Evolutionary conservation across 805 yeast species (phyloP).

Genomic region (Candida rishiriensis): DNA sequence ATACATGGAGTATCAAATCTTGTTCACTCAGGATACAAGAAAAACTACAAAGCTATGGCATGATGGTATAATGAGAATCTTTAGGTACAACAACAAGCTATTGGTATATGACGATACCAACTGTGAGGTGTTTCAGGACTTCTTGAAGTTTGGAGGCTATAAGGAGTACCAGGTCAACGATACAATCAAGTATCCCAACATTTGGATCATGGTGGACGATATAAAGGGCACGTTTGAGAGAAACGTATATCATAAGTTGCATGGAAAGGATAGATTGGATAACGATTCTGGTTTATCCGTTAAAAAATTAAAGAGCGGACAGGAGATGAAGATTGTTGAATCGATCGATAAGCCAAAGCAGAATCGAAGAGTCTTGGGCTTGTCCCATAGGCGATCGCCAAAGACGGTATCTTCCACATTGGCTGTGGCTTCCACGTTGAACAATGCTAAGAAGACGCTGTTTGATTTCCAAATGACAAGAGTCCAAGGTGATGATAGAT

Average conservation of each 20-base stretch:
- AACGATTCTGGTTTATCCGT: not conserved
- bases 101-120: slow-evolving; percentile 35
- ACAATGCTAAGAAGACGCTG: no score
- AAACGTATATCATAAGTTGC: slow-evolving; percentile 29
- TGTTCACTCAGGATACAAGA: slow-evolving; percentile 40
- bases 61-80: slow-evolving; percentile 44
- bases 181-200: slow-evolving; percentile 21
- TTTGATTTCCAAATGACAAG: no score
- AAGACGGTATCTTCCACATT: no score
- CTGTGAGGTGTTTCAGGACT: slow-evolving; percentile 25
- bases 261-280: not conserved
- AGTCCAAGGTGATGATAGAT: no score
- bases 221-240: slow-evolving; percentile 32
- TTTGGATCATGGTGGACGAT: slow-evolving; percentile 25
- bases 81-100: slow-evolving; percentile 44
- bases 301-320: not conserved
- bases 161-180: slow-evolving; percentile 33
- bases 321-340: not conserved
- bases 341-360: no score
- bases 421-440: no score
- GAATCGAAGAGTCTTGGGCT: no score
- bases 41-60: slow-evolving; percentile 49
- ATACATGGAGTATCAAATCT: slow-evolving; percentile 42
- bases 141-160: slow-evolving; percentile 14
- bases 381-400: no score